Percentiles rank a stretch among this genome's conserved stretches.
Evolutionary conservation across 1,139 yeast genomes (phyloP).

Genomic region (Saccharomyces hybrid): DNA sequence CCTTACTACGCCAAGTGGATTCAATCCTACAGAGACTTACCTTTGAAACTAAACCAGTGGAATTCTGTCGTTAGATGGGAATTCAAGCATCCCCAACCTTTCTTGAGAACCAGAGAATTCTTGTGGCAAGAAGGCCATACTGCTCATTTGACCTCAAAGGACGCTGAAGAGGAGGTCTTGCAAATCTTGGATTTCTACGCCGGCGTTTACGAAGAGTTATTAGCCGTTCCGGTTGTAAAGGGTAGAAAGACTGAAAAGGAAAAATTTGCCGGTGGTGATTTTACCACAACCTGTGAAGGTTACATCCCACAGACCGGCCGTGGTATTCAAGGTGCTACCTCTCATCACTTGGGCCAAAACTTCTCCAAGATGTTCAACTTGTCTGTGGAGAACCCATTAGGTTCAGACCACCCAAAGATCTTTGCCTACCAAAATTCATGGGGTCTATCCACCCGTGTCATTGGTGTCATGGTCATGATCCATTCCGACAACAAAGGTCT

Average conservation of each 20-base stretch:
- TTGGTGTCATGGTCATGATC: slow-evolving; percentile 98
- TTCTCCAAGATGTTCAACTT: slow-evolving; percentile 98
- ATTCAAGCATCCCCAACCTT: slow-evolving; percentile 99
- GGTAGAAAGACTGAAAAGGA: slow-evolving; percentile 96
- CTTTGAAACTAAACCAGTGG: slow-evolving; percentile 96
- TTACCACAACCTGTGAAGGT: slow-evolving; percentile 94
- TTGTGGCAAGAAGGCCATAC: slow-evolving; percentile 99
- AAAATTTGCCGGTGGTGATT: slow-evolving; percentile 96
- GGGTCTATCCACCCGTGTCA: slow-evolving; percentile 97
- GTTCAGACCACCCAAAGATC: slow-evolving; percentile 76
- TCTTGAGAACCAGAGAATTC: slow-evolving; percentile 96
- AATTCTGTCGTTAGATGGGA: slow-evolving; percentile 99
- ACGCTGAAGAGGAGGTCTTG: slow-evolving; percentile 75
- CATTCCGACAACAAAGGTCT: slow-evolving; percentile 98
- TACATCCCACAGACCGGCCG: slow-evolving; percentile 97
- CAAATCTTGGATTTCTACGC: slow-evolving; percentile 83
- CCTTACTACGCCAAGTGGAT: slow-evolving; percentile 99
- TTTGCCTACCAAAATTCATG: slow-evolving; percentile 95
- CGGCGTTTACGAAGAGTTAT: slow-evolving; percentile 75
- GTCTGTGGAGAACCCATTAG: slow-evolving; percentile 89
- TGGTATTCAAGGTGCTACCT: slow-evolving; percentile 98
- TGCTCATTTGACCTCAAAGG: slow-evolving; percentile 77
- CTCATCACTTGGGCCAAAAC: slow-evolving; percentile 96
- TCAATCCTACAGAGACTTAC: slow-evolving; percentile 95
- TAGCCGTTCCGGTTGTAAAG: slow-evolving; percentile 95